Base-by-base conservation (phyloP, 352 stramenopile genomes). In the Phytophthora brassicae region DNA sequence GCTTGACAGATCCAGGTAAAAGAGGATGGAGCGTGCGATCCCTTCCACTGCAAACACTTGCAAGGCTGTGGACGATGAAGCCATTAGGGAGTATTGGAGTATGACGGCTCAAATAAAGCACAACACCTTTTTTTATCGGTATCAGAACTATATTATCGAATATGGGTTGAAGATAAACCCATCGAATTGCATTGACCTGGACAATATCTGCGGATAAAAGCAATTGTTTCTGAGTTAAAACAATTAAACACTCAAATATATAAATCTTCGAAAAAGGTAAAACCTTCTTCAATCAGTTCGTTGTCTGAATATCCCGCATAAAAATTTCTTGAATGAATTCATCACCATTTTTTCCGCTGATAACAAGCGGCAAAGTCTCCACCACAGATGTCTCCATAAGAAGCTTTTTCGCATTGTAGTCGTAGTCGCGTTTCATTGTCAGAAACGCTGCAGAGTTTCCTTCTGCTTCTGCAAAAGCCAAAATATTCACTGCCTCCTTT, bases 311-410 rank as follows among this genome's bases (percentile, higher is more conserved):
- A 19, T 51, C 43, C 20, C 67, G 58, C 14, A 72, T 22, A 13
- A 72, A 28, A 3, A 58, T 72, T 16, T 52, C 51, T 53, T 68
- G 78, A 42, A 95, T 93, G 44, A 95, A 70, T 9, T 85, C 79
- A 60, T 92, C 84, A 39, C 86, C 86, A 48, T 90, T 88, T 58
- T 92, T 91, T 58, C 86, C 86, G 57, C 81, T 91, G 49, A 95
- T 89, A 11, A 95, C 81, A 59, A 94, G 67, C 11, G 84, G 83
- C 13, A 90, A 70, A 13, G 67, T 64, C 52, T 79, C 47, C 0
- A 87, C 75, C 20, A 95, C 64, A 17, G 69, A 54, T 12, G 78
- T 70, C 60, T 94, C 76, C 19, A 95, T 64, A 17, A 44, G 20
- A 36, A 93, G 76, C 50, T 86, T 86, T 71, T 92, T 92, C 46